Base-by-base conservation (phyloP, 2,329 filamentous ascomycete species). In the Cladobotryum mycophilum region DNA sequence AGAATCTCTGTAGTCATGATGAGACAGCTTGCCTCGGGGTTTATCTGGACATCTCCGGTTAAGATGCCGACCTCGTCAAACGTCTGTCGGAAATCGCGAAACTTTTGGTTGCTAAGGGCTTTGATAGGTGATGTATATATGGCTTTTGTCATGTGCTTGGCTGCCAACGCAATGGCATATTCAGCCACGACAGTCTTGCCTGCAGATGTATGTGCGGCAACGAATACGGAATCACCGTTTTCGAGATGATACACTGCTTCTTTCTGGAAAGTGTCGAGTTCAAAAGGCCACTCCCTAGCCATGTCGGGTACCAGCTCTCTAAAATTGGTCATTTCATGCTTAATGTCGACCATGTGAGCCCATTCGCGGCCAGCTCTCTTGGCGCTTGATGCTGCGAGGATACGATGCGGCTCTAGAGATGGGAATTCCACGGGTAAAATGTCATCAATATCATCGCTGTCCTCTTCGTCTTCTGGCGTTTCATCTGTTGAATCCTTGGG, bases 1-100 rank as follows among this genome's bases (percentile, higher is more conserved):
- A 99, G 71, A 71, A 99, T 99, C 65, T 99, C 93, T 0, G 93
- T 99, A 0, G 93, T 99, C 93, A 99, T 99, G 68, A 99, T 97
- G 40, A 99, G 77, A 70, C 93, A 99, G 69, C 92, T 97, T 25
- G 93, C 93, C 72, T 97, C 93, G 0, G 92, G 89, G 57, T 95
- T 90, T 62, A 99, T 99, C 67, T 99, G 93, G 5, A 99, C 93
- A 71, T 99, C 93, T 53, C 93, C 93, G 0, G 93, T 99, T 56
- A 99, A 71, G 56, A 99, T 97, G 14, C 93, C 93, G 15, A 99
- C 93, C 67, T 99, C 93, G 53, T 95, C 90, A 61, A 99, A 99
- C 0, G 82, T 84, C 50, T 84, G 80, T 51, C 90, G 82, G 66
- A 99, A 99, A 66, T 99, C 93, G 56, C 93, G 83, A 69, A 97